Evolutionary conservation across 2,329 filamentous ascomycete genomes (phyloP), one percentile per base, ranked within the genome.

Genomic region (Colletotrichum shisoi): DNA sequence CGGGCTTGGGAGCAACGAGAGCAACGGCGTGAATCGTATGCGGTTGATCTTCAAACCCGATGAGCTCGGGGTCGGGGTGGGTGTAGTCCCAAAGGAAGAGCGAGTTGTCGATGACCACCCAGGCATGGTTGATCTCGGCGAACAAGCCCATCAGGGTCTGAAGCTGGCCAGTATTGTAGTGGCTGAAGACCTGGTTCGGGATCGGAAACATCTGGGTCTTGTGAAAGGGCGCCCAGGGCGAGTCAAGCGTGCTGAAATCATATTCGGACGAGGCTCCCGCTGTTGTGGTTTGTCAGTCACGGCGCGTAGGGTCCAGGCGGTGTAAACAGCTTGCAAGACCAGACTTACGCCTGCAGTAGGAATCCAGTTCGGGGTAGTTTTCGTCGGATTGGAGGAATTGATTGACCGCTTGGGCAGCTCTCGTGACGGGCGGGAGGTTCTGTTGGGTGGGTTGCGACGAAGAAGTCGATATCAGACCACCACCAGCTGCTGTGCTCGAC

Each of bases 51-150:
- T 98, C 94, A 74, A 92, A 97, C 19, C 94, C 94, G 71, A 97
- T 91, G 48, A 97, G 84, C 76, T 97, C 92, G 5, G 94, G 93
- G 72, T 94, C 92, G n/a, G 92, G 89, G 76, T 93, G 87, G 7
- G 93, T 97, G 77, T 97, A 99, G 79, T 99, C 94, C 96, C 96
- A 99, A 17, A 99, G 84, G 76, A 97, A 99, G 51, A 99, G 84
- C 69, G 92, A 92, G 80, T 96, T 97, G 80, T 99, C 95, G 76
- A 99, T 95, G 27, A 92, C 88, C 62, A 97, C 91, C 91, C 94
- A 99, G 37, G 94, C 95, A 78, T 98, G 93, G 74, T 94, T 94
- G 74, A 99, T 85, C 78, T 96, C 92, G 19, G 95, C 92, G 78
- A 99, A 98, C 40, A 99, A 83, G 11, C 96, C 96, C 91, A 99